These are phyloP conservation scores for Favolaschia claudopus DNA, from an alignment of 768 basidiomycete genomes.

Conservation along the genomic window DNA sequence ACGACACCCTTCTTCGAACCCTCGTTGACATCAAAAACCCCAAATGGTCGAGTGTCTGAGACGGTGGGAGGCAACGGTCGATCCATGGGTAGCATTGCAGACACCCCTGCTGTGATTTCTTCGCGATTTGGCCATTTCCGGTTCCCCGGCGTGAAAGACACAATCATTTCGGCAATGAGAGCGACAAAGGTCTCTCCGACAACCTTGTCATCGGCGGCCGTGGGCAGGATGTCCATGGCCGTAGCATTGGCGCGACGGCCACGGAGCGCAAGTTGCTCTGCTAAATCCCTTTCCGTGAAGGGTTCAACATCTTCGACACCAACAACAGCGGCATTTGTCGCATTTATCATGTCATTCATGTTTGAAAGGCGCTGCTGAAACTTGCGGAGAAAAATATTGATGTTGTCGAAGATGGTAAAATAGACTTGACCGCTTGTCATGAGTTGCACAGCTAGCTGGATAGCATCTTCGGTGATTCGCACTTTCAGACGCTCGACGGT, in stretches of 20 bases:
- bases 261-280: no score
- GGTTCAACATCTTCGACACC: slow-evolving; percentile 10
- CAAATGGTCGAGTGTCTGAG: slow-evolving; percentile 22
- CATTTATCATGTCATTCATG: slow-evolving; percentile 35
- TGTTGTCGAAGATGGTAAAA: slow-evolving; percentile 38
- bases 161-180: slow-evolving; percentile 11
- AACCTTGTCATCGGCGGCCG: slow-evolving; percentile 18
- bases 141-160: slow-evolving; percentile 20
- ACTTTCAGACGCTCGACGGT: slow-evolving; percentile 37
- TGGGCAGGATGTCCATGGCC: slow-evolving; percentile 24
- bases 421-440: slow-evolving; percentile 26
- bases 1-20: slow-evolving; percentile 29
- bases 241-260: slow-evolving; percentile 11
- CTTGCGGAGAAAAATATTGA: no score
- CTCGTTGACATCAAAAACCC: slow-evolving; percentile 29
- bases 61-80: no score
- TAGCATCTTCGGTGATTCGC: no score
- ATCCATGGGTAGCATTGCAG: no score
- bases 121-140: slow-evolving; percentile 9
- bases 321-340: slow-evolving; percentile 30
- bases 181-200: slow-evolving; percentile 11
- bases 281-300: slow-evolving; percentile 19
- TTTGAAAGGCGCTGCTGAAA: slow-evolving; percentile 38
- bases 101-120: no score
- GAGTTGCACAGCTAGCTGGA: slow-evolving; percentile 29